Evolutionary conservation across 805 yeast species (phyloP), one percentile per base, ranked within the genome.

Genomic region (Saturnispora saitoi): DNA sequence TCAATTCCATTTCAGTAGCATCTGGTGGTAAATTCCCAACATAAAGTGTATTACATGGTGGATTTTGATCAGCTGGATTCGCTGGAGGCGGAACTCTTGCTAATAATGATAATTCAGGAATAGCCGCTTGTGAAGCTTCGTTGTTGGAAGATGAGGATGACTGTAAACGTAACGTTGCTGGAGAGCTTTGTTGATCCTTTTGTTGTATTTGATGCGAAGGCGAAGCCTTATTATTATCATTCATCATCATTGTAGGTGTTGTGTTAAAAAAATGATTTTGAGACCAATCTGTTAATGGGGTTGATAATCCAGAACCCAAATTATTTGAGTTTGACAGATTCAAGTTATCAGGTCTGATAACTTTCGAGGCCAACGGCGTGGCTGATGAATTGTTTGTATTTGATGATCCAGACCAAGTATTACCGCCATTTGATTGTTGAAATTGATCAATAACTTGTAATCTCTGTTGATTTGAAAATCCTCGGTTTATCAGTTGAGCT

Each of bases 51-150:
- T 93, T 93, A 69, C 99, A 93, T 7, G 99, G 99, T 3, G 99
- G 98, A 62, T 93, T 93, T 68, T 93, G 99, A 66, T 93, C 99
- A 2, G 99, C 98, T 6, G 99, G 99, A 60, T 91, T 91, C 1
- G 96, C 96, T 6, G 95, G 95, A 4, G 91, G 89, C 12, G 93
- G 95, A 29, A 86, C 89, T 54, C 88, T 69, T 0, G 91, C 89
- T 43, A 86, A 67, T 42, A 85, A 68, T 0, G 89, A 81, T 53
- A 85, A 70, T 61, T 85, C 93, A 0, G 81, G 81, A 12, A 69
- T 58, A 53, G 58, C 48, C 53, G 63, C 28, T 34, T 53, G 60
- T 12, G 32, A 42, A 2, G 19, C 24, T 34, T 34, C 38, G 17
- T 17, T 19, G 15, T n/a, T 34, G 11, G 38, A 34, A 17, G 17